These are phyloP conservation scores for Echinosophora koreensis DNA, from an alignment of 306 rosid genomes.

Conservation along the genomic window DNA sequence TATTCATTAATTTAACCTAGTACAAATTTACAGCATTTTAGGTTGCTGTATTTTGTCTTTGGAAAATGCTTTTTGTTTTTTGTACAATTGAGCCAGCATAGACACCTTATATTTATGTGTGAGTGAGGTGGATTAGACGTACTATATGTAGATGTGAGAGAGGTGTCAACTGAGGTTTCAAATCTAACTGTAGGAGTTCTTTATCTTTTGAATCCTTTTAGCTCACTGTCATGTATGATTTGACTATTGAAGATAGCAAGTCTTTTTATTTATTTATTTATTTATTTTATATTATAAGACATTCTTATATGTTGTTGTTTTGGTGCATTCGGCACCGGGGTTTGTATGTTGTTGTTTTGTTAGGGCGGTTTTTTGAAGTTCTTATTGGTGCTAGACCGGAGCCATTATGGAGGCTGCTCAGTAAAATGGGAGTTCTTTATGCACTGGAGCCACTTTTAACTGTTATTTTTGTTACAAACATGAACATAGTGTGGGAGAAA, in stretches of 20 bases:
- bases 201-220: conserved; percentile 8
- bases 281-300: neutral
- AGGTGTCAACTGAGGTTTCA: no score
- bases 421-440: conserved; percentile 81
- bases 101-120: no score
- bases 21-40: neutral
- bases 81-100: no score
- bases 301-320: conserved; percentile 36
- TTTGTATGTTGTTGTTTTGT: conserved; percentile 33
- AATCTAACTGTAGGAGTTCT: no score
- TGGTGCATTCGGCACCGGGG: neutral
- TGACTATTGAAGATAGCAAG: conserved; percentile 13
- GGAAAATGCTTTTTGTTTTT: no score
- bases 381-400: conserved; percentile 85
- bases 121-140: no score
- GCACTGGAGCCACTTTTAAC: conserved; percentile 94
- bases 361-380: conserved; percentile 89
- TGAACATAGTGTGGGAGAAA: conserved; percentile 92
- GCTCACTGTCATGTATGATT: conserved; percentile 10
- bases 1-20: neutral
- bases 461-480: conserved; percentile 75
- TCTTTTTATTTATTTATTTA: neutral
- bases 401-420: conserved; percentile 84
- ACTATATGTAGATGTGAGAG: no score
- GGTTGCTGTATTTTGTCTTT: conserved; percentile 15